Evolutionary conservation across 345 rosid species (phyloP), one percentile per base, ranked within the genome.

Genomic region (Linum lewisii): DNA sequence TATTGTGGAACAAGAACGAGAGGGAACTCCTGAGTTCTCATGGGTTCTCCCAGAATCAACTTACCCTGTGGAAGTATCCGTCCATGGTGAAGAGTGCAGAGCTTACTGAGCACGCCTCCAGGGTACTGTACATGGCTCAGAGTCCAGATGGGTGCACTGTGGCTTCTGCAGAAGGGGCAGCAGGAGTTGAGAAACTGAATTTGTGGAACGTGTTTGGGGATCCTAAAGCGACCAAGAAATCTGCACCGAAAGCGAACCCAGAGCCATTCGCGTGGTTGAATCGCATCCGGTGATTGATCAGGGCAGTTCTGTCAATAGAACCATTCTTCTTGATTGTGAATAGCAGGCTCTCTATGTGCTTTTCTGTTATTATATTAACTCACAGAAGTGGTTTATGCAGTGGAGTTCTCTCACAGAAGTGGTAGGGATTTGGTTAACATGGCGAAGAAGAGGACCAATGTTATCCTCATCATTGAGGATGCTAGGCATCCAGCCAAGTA

Each of bases 391-490:
- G 99, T 94, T 3, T 94, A 94, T 71, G 99, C 99, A 0, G 97
- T 94, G 15, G 99, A 94, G 61, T 94, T 94, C 72, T 94, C 99
- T 56, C 95, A 86, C 50, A 79, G 95, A 69, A 94, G 99, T 83
- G 99, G 97, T 25, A 77, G 99, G 56, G 99, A 94, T 58, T 77
- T 94, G 66, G 99, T 94, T 54, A 94, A 94, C 86, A 94, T 94
- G 97, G 96, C 99, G 0, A 90, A 94, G 82, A 94, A 90, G 77
- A 63, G 97, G 54, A 90, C 99, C 0, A 94, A 94, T 74, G 80
- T 94, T 42, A 84, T 94, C 15, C 97, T 96, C 53, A 94, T 87
- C 54, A 94, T 94, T 67, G 99, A 94, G 53, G 97, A 94, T 87
- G 97, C 99, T 42, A 86, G 99, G 66, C 96, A 90, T 76, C 99